These are phyloP conservation scores for Anisodus tanguticus DNA, from an alignment of 257 asterid species.

Conservation along the genomic window DNA sequence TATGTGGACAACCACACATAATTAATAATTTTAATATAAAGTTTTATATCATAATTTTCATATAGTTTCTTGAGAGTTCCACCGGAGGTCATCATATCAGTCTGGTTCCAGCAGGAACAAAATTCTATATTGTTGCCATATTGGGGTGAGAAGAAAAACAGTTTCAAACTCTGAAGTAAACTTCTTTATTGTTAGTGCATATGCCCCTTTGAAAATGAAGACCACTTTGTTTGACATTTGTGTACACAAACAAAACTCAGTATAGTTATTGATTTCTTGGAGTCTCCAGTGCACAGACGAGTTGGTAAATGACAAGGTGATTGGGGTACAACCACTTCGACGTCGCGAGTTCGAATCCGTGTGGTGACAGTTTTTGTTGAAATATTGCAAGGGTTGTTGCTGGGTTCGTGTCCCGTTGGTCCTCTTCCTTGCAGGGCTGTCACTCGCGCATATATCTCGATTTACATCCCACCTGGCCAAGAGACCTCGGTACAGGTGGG, in stretches of 20 bases:
- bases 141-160: conserved; percentile 29
- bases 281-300: background rate
- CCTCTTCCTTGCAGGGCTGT: too few relatives aligned
- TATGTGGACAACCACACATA: background rate
- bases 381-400: too few relatives aligned
- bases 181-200: background rate
- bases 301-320: too few relatives aligned
- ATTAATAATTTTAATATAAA: conserved; percentile 10
- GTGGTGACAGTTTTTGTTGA: too few relatives aligned
- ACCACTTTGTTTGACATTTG: conserved; percentile 23
- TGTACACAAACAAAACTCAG: background rate
- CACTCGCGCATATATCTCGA: too few relatives aligned
- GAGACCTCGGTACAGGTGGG: too few relatives aligned
- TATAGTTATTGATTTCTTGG: conserved; percentile 3
- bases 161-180: background rate
- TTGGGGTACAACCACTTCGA: too few relatives aligned
- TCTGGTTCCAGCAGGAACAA: conserved; percentile 24
- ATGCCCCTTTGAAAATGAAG: conserved; percentile 18
- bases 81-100: conserved; percentile 18
- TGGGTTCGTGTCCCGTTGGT: too few relatives aligned
- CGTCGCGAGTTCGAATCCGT: too few relatives aligned
- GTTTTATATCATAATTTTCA: background rate
- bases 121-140: conserved; percentile 27
- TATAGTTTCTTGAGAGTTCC: conserved; percentile 23
- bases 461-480: too few relatives aligned